Conservation (phyloP, 2,329 filamentous ascomycete genomes). For the Dactylellina parvicollis region DNA sequence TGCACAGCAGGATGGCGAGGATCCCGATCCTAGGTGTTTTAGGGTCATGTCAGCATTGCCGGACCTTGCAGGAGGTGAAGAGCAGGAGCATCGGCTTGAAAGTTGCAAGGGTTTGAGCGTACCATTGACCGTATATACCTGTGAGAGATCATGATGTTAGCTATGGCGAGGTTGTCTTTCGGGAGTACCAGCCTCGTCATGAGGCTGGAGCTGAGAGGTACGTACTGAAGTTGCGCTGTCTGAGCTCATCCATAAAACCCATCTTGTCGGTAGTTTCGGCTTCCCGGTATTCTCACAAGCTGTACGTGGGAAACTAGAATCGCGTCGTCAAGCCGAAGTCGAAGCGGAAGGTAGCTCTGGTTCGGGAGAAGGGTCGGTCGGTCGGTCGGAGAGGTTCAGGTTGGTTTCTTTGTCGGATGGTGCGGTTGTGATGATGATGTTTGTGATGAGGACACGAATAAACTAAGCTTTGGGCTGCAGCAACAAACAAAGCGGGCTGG, state of each 20-base stretch:
- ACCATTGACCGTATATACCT: constrained; percentile 83
- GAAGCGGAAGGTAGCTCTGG: too few species aligned
- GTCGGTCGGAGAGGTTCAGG: neutral
- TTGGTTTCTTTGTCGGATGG: constrained; percentile 12
- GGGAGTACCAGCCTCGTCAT: constrained; percentile 22
- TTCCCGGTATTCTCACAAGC: constrained; percentile 25
- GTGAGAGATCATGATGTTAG: constrained; percentile 53
- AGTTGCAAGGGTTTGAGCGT: constrained; percentile 61
- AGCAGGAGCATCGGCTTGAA: constrained; percentile 21
- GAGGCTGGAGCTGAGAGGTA: constrained; percentile 54
- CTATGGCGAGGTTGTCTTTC: constrained; percentile 29
- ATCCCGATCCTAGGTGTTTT: constrained; percentile 70
- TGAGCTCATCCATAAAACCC: constrained; percentile 76
- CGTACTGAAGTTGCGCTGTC: constrained; percentile 78
- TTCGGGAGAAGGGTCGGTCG: constrained; percentile 4
- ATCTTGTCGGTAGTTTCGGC: constrained; percentile 65
- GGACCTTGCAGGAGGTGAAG: constrained; percentile 17
- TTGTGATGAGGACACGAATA: constrained; percentile 55
- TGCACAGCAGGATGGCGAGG: constrained; percentile 75
- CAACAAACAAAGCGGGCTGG: constrained; percentile 10
- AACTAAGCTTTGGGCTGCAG: constrained; percentile 31
- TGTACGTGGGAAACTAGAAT: constrained; percentile 23
- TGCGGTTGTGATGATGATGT: constrained; percentile 28
- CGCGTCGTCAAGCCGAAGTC: constrained; percentile 19
- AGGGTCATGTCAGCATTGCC: constrained; percentile 25